Evolutionary conservation across 495 filamentous ascomycete species (phyloP), one percentile per base, ranked within the genome.

Genomic region (Penicillium desertorum): DNA sequence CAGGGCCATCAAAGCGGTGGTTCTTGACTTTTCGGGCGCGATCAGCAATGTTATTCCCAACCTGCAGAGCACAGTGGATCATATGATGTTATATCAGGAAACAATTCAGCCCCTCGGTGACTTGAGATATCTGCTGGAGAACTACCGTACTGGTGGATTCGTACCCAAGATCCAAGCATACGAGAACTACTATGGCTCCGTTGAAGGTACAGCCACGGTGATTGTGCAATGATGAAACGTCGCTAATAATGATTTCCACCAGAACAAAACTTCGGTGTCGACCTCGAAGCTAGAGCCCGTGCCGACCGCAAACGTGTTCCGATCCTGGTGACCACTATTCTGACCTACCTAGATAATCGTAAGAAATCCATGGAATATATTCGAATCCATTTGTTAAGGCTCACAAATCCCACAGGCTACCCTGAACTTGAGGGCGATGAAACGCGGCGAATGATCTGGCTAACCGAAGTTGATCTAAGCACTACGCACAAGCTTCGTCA

Each of bases 21-120:
- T 99, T 51, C 82, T 99, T 32, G 94, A 99, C 73, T 98, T 98
- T 74, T 96, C 95, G 20, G 95, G 94, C 16, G 91, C 94, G 25
- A 90, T 99, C 71, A 94, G 92, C 80, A 98, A 99, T 63, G 92
- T 97, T 62, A 98, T 99, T 63, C 95, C 94, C 16, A 94, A 88
- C 63, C 75, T 99, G 47, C 95, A 98, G 67, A 90, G 93, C 57
- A 90, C 90, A 1, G 91, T 98, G 16, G 95, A 98, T 72, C 89
- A 92, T 64, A 97, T 99, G 94, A 91, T 97, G 87, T 80, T 98
- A 23, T 98, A 95, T 70, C 95, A 99, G 75, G 94, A 99, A 78
- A 98, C 94, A 3, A 89, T 99, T 25, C 95, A 96, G 68, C 94
- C 94, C 10, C 66, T 86, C 16, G 91, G 92, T 32, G 94, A 99